Evolutionary conservation across 495 filamentous ascomycete genomes (phyloP).

Genomic region (Tuber indicum): DNA sequence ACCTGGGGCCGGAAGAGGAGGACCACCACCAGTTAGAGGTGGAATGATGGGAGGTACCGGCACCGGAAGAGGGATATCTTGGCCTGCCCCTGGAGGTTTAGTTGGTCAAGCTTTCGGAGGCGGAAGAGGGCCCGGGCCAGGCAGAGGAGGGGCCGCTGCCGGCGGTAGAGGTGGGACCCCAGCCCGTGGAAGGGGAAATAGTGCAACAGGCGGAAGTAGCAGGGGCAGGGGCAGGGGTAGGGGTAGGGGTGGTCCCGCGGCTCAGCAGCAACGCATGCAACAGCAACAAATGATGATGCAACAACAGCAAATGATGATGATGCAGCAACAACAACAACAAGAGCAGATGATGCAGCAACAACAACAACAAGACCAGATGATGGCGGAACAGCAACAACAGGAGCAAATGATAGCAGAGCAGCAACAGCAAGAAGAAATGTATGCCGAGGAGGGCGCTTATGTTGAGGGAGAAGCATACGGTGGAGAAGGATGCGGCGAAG

Average conservation of each 20-base stretch:
- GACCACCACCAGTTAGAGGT: neutral
- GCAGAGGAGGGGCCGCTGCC: constrained; percentile 4
- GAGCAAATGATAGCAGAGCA: constrained; percentile 4
- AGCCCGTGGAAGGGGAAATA: neutral
- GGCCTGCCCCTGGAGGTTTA: neutral
- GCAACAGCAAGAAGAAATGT: constrained; percentile 1
- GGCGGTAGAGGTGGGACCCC: constrained; percentile 5
- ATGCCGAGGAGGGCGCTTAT: neutral
- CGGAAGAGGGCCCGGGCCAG: neutral
- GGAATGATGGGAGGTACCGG: constrained; percentile 9
- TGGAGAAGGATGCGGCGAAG: constrained; percentile 11
- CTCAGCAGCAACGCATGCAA: constrained; percentile 22
- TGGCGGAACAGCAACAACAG: constrained; percentile 6
- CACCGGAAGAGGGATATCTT: neutral
- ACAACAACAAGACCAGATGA: constrained; percentile 7
- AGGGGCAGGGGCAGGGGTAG: neutral
- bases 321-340: neutral
- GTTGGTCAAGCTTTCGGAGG: neutral
- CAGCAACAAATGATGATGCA: constrained; percentile 26
- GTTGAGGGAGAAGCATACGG: constrained; percentile 11
- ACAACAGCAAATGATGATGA: constrained; percentile 15
- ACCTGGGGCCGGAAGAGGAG: neutral
- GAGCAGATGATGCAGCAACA: constrained; percentile 3
- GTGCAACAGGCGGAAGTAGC: neutral
- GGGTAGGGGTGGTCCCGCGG: neutral